Evolutionary conservation across 306 rosid species (phyloP).

Genomic region (Dryas drummondii): DNA sequence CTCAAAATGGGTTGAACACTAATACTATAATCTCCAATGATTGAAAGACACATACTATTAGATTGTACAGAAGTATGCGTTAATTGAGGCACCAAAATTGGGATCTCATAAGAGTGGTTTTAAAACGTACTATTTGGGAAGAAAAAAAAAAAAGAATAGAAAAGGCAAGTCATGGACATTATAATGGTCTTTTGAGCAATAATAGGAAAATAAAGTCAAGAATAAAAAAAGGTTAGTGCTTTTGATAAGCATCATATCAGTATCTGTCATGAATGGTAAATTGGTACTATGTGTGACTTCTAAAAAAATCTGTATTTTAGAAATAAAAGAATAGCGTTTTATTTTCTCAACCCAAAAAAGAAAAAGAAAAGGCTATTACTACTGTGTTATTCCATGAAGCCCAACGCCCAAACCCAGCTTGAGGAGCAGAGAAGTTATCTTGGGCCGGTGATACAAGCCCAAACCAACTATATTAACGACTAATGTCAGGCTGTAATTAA

Average conservation of each 20-base stretch:
- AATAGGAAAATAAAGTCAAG: neutral
- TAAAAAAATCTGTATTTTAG: neutral
- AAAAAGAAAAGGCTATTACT: no score
- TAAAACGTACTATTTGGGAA: neutral
- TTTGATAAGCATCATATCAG: neutral
- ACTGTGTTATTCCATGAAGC: no score
- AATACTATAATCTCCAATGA: neutral
- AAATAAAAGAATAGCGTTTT: no score
- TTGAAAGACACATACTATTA: neutral
- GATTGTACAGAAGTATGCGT: conserved; percentile 1
- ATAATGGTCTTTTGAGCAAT: conserved; percentile 11
- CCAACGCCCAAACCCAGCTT: neutral
- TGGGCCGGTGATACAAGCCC: neutral
- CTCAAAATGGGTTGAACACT: neutral
- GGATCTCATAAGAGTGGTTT: conserved; percentile 8
- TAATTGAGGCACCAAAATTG: conserved; percentile 30
- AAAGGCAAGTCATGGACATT: conserved; percentile 9
- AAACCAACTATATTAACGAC: neutral
- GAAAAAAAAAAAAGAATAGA: neutral
- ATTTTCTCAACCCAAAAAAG: no score
- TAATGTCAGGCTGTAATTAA: conserved; percentile 16
- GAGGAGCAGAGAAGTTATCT: neutral
- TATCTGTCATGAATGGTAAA: neutral
- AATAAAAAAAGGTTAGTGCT: neutral
- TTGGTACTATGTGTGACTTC: neutral